Evolutionary conservation across 139 green algal species (phyloP).

Genomic region (Raphidocelis subcapitata): DNA sequence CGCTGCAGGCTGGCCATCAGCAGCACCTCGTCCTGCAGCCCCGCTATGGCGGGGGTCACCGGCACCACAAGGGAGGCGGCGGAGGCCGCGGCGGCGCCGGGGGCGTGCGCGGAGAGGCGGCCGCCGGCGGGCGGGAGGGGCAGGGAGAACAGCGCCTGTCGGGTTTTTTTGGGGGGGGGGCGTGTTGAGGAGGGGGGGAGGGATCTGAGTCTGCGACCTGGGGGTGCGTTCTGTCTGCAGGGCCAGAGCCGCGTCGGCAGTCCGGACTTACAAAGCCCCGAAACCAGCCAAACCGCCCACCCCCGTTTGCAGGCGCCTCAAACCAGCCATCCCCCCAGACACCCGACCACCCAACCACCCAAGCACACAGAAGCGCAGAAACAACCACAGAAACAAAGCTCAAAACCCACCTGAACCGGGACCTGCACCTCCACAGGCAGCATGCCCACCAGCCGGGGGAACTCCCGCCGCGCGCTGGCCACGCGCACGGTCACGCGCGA

Average conservation of each 20-base stretch:
- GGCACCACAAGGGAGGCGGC: neutral
- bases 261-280: too few relatives aligned
- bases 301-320: too few relatives aligned
- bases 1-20: conserved; percentile 78
- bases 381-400: too few relatives aligned
- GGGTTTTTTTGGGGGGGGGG: too few relatives aligned
- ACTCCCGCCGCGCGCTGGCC: conserved; percentile 44
- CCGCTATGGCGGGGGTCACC: conserved; percentile 58
- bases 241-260: too few relatives aligned
- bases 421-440: conserved; percentile 69
- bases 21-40: conserved; percentile 77
- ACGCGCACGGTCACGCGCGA: neutral
- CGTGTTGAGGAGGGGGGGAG: too few relatives aligned
- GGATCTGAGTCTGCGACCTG: too few relatives aligned
- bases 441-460: conserved; percentile 47
- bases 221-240: too few relatives aligned
- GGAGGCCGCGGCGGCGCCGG: neutral
- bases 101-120: neutral
- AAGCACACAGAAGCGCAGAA: too few relatives aligned
- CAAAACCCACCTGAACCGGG: conserved; percentile 16
- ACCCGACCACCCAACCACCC: too few relatives aligned
- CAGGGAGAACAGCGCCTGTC: conserved; percentile 15
- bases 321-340: too few relatives aligned
- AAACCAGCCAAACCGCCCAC: too few relatives aligned
- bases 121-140: conserved; percentile 12